A percentile compares a stretch with the other conserved stretches of the same genome.
These are phyloP conservation scores for Populus tomentosa DNA, from an alignment of 441 rosid genomes.

Conservation along the genomic window DNA sequence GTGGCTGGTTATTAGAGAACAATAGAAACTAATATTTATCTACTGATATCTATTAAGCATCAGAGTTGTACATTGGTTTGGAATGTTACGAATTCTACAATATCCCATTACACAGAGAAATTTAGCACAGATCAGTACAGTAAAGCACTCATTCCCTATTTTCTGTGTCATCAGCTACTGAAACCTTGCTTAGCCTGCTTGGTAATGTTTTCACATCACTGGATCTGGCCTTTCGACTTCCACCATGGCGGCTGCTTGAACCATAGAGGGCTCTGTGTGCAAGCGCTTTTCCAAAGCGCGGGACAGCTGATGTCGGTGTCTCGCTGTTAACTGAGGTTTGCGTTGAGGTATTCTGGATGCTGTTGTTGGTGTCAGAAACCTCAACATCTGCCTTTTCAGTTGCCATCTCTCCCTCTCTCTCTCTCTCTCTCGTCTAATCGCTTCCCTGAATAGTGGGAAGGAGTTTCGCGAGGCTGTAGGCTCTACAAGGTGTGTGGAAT, in stretches of 20 bases:
- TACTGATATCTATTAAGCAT: neutral
- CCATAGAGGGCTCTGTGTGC: conserved; percentile 50
- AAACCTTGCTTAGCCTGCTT: conserved; percentile 56
- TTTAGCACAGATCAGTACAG: neutral
- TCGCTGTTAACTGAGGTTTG: conserved; percentile 8
- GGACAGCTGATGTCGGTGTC: conserved; percentile 15
- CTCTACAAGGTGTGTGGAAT: conserved; percentile 6
- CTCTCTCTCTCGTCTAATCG: neutral
- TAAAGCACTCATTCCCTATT: conserved; percentile 1
- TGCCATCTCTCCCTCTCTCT: conserved; percentile 27
- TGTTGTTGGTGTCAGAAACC: conserved; percentile 11
- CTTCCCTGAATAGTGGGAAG: neutral
- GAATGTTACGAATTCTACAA: neutral
- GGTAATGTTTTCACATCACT: conserved; percentile 32
- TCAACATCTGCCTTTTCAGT: conserved; percentile 25
- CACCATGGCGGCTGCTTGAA: conserved; percentile 31
- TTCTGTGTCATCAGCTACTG: conserved; percentile 31
- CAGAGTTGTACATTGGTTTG: neutral
- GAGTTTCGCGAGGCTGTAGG: neutral
- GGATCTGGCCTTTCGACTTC: conserved; percentile 32
- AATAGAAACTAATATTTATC: neutral
- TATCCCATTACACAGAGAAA: neutral
- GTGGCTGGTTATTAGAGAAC: neutral
- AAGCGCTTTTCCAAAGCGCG: conserved; percentile 45
- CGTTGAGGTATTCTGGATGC: conserved; percentile 14